Conservation (phyloP, 2,329 filamentous ascomycete genomes). For the Xylariaceae sp. region DNA sequence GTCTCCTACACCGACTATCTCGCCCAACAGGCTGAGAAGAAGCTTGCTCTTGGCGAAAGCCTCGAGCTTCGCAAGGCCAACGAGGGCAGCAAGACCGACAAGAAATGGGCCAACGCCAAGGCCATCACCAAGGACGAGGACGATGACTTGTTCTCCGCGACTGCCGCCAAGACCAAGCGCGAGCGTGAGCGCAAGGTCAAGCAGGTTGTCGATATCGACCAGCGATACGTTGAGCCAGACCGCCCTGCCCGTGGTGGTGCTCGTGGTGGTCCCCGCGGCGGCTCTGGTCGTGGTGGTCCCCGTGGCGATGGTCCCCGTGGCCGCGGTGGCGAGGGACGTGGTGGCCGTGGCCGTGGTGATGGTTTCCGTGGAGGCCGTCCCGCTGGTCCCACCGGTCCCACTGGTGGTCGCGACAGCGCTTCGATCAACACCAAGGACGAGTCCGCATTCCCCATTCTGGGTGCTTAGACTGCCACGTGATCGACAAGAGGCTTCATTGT, state of each 20-base stretch:
- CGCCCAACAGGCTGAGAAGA: slow-evolving; percentile 68
- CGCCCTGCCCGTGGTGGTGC: slow-evolving; percentile 51
- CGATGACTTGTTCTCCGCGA: slow-evolving; percentile 73
- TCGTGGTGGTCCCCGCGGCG: slow-evolving; percentile 48
- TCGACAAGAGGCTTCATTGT: slow-evolving; percentile 8
- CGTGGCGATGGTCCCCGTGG: slow-evolving; percentile 43
- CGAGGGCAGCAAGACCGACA: slow-evolving; percentile 81
- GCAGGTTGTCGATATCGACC: slow-evolving; percentile 83
- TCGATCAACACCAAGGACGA: slow-evolving; percentile 56
- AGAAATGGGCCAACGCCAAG: slow-evolving; percentile 91
- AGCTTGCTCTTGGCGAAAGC: slow-evolving; percentile 60
- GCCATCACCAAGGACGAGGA: slow-evolving; percentile 60
- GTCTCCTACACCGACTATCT: slow-evolving; percentile 90
- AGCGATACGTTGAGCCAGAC: slow-evolving; percentile 71
- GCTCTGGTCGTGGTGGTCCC: slow-evolving; percentile 44
- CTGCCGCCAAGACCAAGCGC: slow-evolving; percentile 73
- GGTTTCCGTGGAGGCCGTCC: slow-evolving; percentile 43
- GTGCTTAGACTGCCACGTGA: slow-evolving; percentile 38
- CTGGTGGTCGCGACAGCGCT: slow-evolving; percentile 42
- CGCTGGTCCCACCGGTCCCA: slow-evolving; percentile 25
- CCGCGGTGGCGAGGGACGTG: slow-evolving; percentile 44
- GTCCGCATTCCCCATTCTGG: slow-evolving; percentile 59
- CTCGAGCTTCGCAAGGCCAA: slow-evolving; percentile 83
- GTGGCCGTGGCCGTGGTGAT: slow-evolving; percentile 37
- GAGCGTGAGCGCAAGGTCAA: slow-evolving; percentile 91